phyloP scores from a whole-genome alignment of 2,329 filamentous ascomycete genomes.

The Colletotrichum lindemuthianum region DNA sequence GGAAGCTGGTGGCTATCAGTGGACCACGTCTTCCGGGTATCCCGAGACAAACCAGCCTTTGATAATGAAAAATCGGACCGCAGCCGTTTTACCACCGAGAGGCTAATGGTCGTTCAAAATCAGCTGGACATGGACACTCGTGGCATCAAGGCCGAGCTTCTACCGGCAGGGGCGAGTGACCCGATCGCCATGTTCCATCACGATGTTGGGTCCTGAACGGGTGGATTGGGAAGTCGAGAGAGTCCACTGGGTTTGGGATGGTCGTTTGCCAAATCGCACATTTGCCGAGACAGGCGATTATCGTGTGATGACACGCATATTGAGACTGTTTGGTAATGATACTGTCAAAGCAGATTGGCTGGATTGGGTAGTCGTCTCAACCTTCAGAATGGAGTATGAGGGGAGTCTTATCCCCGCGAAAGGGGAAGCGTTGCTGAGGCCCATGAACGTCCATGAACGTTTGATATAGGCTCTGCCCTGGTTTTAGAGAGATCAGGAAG shows the following conservation, averaged over 20 bases:
- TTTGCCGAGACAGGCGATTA: background rate
- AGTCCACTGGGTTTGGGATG: background rate
- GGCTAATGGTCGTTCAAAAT: background rate
- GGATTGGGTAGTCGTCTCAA: background rate
- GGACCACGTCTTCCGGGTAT: background rate
- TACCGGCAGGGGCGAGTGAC: background rate
- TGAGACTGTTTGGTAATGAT: background rate
- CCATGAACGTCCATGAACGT: no score
- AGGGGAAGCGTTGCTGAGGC: no score
- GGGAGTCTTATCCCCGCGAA: no score
- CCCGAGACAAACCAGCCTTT: background rate
- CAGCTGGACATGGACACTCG: background rate
- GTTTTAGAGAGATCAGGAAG: no score
- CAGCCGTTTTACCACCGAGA: background rate
- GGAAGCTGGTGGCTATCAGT: no score
- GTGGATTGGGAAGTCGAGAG: background rate
- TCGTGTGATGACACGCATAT: background rate
- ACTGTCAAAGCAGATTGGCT: background rate
- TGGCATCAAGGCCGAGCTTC: background rate
- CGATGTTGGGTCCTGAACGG: background rate
- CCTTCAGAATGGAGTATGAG: background rate
- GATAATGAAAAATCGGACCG: background rate
- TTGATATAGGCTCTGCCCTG: no score
- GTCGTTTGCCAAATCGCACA: background rate
- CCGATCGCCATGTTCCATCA: background rate